phyloP scores from a whole-genome alignment of 2,329 filamentous ascomycete genomes.

The Fusarium veterinarium region DNA sequence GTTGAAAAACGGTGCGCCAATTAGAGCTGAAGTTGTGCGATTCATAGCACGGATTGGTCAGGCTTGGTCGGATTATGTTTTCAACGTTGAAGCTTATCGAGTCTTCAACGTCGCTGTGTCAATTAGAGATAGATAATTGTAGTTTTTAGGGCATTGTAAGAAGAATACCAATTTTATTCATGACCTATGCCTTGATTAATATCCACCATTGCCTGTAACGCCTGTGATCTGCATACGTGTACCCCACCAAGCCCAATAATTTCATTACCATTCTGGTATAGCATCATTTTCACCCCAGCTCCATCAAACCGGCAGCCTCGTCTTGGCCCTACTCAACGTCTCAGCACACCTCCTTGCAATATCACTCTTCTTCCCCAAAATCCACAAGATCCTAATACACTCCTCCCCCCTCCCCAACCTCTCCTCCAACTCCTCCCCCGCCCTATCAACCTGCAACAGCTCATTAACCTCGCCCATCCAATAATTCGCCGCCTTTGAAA shows the following conservation, averaged over 20 bases:
- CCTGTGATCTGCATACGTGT: not conserved
- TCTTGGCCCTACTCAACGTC: slow-evolving; percentile 16
- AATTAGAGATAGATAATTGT: not conserved
- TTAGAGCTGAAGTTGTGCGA: not conserved
- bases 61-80: not conserved
- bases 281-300: not conserved
- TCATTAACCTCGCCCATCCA: slow-evolving; percentile 50
- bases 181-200: not conserved
- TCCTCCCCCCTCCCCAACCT: slow-evolving; percentile 55
- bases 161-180: not conserved
- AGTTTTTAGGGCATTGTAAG: rapidly evolving
- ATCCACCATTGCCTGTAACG: not conserved
- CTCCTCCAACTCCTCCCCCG: slow-evolving; percentile 42
- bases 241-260: not conserved
- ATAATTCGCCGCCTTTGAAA: slow-evolving; percentile 57
- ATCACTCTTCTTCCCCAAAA: slow-evolving; percentile 66
- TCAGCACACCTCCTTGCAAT: slow-evolving; percentile 47
- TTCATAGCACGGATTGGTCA: rapidly evolving
- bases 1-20: rapidly evolving
- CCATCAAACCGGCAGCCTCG: not conserved
- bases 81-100: not conserved
- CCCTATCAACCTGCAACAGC: slow-evolving; percentile 33
- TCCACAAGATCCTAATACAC: slow-evolving; percentile 64
- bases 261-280: not conserved
- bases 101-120: no score